Base-by-base conservation (phyloP, 768 basidiomycete genomes). In the Termitomyces bulborhizus region DNA sequence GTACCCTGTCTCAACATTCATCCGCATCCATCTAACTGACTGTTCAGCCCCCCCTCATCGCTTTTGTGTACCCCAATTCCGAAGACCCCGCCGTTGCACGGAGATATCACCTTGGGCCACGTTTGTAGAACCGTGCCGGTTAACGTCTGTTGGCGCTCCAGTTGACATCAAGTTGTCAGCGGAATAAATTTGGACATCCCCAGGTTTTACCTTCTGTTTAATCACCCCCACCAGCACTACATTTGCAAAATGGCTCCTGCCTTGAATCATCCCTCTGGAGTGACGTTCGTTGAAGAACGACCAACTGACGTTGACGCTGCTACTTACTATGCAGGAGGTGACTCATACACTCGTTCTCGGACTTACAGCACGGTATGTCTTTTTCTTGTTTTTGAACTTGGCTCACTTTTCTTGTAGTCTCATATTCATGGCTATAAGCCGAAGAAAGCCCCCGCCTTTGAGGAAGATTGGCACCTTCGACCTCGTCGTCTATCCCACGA, bases 401-500 rank as follows among this genome's bases (percentile, higher is more conserved):
- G 32, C 51, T 57, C 53, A 41, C 39, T 18, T 47, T 53, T 51
- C 43, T 46, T 58, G 1, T 53, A 90, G 88, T 84, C 85, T 11
- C 85, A 87, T 59, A 68, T 85, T n/a, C 79, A 86, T 60, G 84
- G 83, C 12, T 86, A 86, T 67, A 81, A 82, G 60, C 87, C 88
- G 9, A 86, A 84, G 63, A 81, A 82, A 44, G 69, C 78, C 0
- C 87, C 88, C 12, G 76, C 81, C 9, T 91, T 95, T 67, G 79
- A 89, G 54, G 85, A 92, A 45, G 90, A 93, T 68, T 80, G 75
- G 67, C 88, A 90, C 66, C 71, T 73, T 48, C 78, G 90, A 31
- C 76, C 86, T 49, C 81, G 94, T 46, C 81, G 94, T 52, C 77
- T 97, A 76, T 95, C 93, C 18, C 94, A 97, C 66, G 94, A 98